Evolutionary conservation across 2,329 filamentous ascomycete species (phyloP).

Genomic region (Aquanectria penicillioides): DNA sequence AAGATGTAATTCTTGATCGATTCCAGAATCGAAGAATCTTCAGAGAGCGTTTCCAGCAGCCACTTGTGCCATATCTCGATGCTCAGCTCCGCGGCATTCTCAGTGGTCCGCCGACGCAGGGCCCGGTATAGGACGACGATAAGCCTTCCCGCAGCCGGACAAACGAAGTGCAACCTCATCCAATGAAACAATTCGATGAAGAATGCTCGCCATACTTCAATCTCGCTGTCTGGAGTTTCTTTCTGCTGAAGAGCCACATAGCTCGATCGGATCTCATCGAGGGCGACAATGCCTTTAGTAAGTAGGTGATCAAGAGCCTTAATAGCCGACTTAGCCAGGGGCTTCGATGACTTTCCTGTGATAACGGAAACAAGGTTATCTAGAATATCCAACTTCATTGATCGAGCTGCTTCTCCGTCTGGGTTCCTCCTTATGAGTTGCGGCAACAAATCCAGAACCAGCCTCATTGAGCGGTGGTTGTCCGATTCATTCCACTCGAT

Average conservation of each 20-base stretch:
- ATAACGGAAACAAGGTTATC: slow-evolving; percentile 67
- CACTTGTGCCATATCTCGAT: slow-evolving; percentile 65
- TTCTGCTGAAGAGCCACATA: slow-evolving; percentile 54
- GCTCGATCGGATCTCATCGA: slow-evolving; percentile 55
- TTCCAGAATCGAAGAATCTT: slow-evolving; percentile 64
- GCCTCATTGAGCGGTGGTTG: slow-evolving; percentile 70
- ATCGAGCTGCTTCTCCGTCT: slow-evolving; percentile 45
- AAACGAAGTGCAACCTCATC: slow-evolving; percentile 67
- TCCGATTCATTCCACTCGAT: slow-evolving; percentile 75
- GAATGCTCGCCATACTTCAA: slow-evolving; percentile 61
- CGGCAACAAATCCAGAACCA: slow-evolving; percentile 68
- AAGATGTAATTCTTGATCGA: slow-evolving; percentile 73
- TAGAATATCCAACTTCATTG: slow-evolving; percentile 58
- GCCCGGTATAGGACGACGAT: slow-evolving; percentile 66
- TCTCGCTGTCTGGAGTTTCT: slow-evolving; percentile 4
- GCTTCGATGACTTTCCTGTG: slow-evolving; percentile 67
- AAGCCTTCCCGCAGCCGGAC: slow-evolving; percentile 69
- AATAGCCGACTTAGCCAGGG: slow-evolving; percentile 75
- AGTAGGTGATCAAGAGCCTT: slow-evolving; percentile 74
- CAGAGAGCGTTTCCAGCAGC: slow-evolving; percentile 61
- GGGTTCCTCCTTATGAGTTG: slow-evolving; percentile 63
- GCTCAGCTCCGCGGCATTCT: slow-evolving; percentile 41
- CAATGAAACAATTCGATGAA: slow-evolving; percentile 61
- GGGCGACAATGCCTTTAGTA: slow-evolving; percentile 65
- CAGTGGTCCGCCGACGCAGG: slow-evolving; percentile 48